Evolutionary conservation across 164 flowering plant species (phyloP).

Genomic region (Umbellularia californica): DNA sequence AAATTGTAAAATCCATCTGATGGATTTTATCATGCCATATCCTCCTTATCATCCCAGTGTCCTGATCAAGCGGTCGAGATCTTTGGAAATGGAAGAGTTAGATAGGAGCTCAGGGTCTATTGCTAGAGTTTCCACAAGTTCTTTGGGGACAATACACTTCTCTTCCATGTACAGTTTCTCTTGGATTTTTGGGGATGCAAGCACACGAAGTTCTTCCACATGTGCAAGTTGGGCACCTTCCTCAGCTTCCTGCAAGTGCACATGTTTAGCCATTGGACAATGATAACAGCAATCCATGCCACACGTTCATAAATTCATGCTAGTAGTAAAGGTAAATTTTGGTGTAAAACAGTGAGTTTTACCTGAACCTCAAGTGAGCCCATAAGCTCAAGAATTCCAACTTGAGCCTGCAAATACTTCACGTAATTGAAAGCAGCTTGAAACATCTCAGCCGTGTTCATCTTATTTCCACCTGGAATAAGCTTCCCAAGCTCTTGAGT

Average conservation of each 20-base stretch:
- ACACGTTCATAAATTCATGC: no score
- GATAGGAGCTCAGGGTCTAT: slow-evolving; percentile 21
- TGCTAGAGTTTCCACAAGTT: slow-evolving; percentile 23
- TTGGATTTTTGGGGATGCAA: slow-evolving; percentile 44
- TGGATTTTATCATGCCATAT: background rate
- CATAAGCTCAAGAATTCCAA: slow-evolving; percentile 46
- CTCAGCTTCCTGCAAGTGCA: slow-evolving; percentile 24
- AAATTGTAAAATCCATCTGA: background rate
- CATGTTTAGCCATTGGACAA: background rate
- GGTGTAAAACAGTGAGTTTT: background rate
- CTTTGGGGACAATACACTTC: slow-evolving; percentile 51
- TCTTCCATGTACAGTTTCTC: slow-evolving; percentile 59
- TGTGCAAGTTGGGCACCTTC: background rate
- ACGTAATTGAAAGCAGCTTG: slow-evolving; percentile 74
- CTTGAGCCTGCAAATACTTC: slow-evolving; percentile 71
- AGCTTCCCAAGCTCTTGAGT: slow-evolving; percentile 81
- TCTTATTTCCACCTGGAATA: slow-evolving; percentile 69
- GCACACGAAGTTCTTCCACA: slow-evolving; percentile 18
- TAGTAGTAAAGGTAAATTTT: no score
- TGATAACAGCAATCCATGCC: no score
- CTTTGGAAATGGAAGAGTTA: slow-evolving; percentile 14
- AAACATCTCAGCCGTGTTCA: slow-evolving; percentile 93
- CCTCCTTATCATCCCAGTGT: background rate
- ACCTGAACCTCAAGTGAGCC: slow-evolving; percentile 18
- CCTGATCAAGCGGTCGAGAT: slow-evolving; percentile 1